Evolutionary conservation across 176 grass and related monocot genomes (phyloP), one percentile per base, ranked within the genome.

Genomic region (Zea mays): DNA sequence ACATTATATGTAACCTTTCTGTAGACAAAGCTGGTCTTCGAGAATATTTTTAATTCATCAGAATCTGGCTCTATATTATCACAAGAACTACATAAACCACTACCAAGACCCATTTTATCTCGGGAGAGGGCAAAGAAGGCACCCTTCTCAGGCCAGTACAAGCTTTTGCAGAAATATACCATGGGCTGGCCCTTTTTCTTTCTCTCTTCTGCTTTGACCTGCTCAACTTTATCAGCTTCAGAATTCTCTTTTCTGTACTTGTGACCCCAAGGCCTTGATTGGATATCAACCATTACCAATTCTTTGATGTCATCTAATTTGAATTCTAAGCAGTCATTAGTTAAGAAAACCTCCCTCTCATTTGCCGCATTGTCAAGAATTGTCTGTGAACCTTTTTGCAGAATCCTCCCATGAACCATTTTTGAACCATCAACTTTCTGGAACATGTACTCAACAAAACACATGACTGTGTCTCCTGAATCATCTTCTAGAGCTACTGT

Each of bases 291-390:
- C 50, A 67, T 86, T 82, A 88, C 37, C 43, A 73, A 79, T 80
- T 86, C 88, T 88, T 83, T 90, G 17, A 88, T 56, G 71, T 77
- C 74, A 39, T 63, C 69, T 84, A 88, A 37, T 83, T 90, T 72
- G 33, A 84, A 79, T 46, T 90, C 85, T 51, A 78, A 81, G 78
- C 91, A 93, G 16, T 86, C 82, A 61, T 86, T 81, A 20, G 82
- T 85, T 41, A 93, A 65, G 77, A 93, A 93, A 42, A 93, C n/a
- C 66, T 93, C 88, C 52, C 85, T 74, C 63, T 84, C 85, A 72
- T 93, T 83, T 60, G 91, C 88, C 44, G 91, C 91, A 78, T 94
- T 84, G 67, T 88, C 91, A 42, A 94, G 86, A 78, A 90, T 64
- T 27, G 88, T 94, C 6, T 86, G 67, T 5, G 42, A 78, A 39